A percentile compares a stretch with the other conserved stretches of the same genome.
Evolutionary conservation across 495 filamentous ascomycete species (phyloP).

Genomic region (Cercophora sp.): DNA sequence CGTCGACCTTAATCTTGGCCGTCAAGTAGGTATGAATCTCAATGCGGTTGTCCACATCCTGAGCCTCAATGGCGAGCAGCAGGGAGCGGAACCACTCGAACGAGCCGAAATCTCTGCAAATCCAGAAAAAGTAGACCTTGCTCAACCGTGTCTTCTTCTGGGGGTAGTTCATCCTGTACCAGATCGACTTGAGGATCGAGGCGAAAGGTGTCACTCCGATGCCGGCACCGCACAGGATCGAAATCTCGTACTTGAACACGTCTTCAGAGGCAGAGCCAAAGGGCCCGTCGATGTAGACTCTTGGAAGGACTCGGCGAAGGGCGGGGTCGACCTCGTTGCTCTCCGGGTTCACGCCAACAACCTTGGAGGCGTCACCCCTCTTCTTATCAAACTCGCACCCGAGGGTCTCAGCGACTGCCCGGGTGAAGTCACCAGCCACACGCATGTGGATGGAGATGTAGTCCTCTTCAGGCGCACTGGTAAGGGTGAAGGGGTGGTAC

Average conservation of each 20-base stretch:
- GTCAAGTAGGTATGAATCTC: conserved; percentile 76
- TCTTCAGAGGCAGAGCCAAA: conserved; percentile 76
- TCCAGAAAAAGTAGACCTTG: conserved; percentile 86
- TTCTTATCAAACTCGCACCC: conserved; percentile 66
- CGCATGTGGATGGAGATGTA: conserved; percentile 78
- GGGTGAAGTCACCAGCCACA: conserved; percentile 67
- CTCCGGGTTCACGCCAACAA: conserved; percentile 61
- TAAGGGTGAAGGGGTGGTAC: conserved; percentile 76
- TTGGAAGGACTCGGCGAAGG: conserved; percentile 64
- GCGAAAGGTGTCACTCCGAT: conserved; percentile 74
- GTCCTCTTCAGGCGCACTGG: conserved; percentile 75
- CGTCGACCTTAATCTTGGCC: conserved; percentile 72
- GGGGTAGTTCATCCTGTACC: conserved; percentile 82
- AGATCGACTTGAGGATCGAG: conserved; percentile 78
- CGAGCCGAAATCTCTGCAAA: conserved; percentile 72
- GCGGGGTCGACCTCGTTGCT: conserved; percentile 59
- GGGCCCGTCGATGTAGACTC: conserved; percentile 74
- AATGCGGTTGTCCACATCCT: conserved; percentile 74
- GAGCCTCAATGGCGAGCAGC: conserved; percentile 74
- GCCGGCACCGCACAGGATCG: conserved; percentile 65
- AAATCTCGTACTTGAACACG: conserved; percentile 73
- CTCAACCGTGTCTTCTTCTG: conserved; percentile 67
- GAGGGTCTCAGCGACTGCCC: conserved; percentile 56
- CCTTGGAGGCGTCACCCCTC: conserved; percentile 50
- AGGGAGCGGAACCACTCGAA: conserved; percentile 82